phyloP scores from a whole-genome alignment of 495 filamentous ascomycete species.

The Xylaria acuta region DNA sequence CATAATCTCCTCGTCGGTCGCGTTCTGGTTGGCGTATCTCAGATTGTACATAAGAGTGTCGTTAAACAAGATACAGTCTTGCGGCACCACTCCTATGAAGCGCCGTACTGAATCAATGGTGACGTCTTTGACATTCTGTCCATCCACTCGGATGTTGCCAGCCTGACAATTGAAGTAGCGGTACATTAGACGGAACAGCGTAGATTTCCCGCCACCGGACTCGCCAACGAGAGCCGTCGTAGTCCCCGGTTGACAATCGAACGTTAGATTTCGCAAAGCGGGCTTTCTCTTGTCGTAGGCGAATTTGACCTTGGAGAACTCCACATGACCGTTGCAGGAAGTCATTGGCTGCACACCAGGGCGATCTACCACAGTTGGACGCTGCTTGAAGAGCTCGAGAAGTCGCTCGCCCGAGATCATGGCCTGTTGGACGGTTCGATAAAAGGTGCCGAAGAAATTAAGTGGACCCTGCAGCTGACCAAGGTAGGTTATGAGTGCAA shows the following conservation, averaged over 20 bases:
- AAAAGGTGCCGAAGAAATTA: constrained; percentile 98
- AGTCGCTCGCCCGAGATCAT: constrained; percentile 97
- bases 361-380: constrained; percentile 85
- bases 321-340: constrained; percentile 78
- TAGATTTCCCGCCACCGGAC: constrained; percentile 96
- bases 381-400: constrained; percentile 87
- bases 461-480: constrained; percentile 89
- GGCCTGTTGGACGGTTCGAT: constrained; percentile 91
- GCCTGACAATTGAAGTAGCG: constrained; percentile 86
- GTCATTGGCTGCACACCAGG: constrained; percentile 56
- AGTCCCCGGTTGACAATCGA: constrained; percentile 84
- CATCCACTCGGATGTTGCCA: constrained; percentile 84
- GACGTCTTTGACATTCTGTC: constrained; percentile 79
- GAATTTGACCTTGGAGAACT: constrained; percentile 87
- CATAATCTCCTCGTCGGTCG: constrained; percentile 84
- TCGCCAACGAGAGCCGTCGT: constrained; percentile 96
- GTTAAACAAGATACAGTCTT: constrained; percentile 97
- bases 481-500: constrained; percentile 85
- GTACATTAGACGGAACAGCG: constrained; percentile 94
- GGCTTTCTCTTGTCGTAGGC: constrained; percentile 88
- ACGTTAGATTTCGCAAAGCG: constrained; percentile 80
- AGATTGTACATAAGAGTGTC: constrained; percentile 96
- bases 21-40: constrained; percentile 87
- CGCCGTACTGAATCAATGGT: constrained; percentile 92
- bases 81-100: constrained; percentile 94